phyloP scores from a whole-genome alignment of 1,139 yeast genomes.

The Kurtzmaniella natalensis region DNA sequence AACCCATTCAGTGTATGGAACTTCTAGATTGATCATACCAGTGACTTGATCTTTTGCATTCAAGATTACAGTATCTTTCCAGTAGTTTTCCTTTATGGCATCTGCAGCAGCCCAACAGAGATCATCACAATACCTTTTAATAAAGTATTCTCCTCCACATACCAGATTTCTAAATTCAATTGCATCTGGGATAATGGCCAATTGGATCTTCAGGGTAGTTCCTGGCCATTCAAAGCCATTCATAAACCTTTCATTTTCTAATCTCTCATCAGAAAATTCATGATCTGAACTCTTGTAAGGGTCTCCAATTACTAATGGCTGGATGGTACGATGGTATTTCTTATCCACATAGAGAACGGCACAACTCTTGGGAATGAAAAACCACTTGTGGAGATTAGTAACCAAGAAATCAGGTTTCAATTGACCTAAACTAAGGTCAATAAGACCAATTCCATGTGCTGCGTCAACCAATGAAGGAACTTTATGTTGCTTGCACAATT shows the following conservation, averaged over 20 bases:
- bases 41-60: constrained; percentile 30
- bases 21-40: constrained; percentile 44
- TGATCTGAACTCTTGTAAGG: constrained; percentile 27
- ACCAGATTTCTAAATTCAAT: constrained; percentile 45
- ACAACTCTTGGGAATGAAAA: constrained; percentile 52
- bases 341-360: constrained; percentile 58
- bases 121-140: constrained; percentile 41
- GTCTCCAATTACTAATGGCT: constrained; percentile 57
- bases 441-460: constrained; percentile 66
- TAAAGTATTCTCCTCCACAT: constrained; percentile 61
- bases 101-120: constrained; percentile 44
- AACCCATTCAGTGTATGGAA: constrained; percentile 24
- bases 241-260: constrained; percentile 27
- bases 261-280: constrained; percentile 15
- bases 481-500: constrained; percentile 42
- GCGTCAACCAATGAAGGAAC: constrained; percentile 63
- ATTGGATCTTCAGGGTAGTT: constrained; percentile 26
- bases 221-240: constrained; percentile 38
- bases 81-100: constrained; percentile 27
- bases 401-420: constrained; percentile 58
- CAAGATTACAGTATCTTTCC: constrained; percentile 28
- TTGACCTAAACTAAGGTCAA: constrained; percentile 37
- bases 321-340: constrained; percentile 45
- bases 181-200: constrained; percentile 32
- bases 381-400: constrained; percentile 71